These are phyloP conservation scores for Sungouiella blattae DNA, from an alignment of 805 yeast genomes.

Conservation along the genomic window DNA sequence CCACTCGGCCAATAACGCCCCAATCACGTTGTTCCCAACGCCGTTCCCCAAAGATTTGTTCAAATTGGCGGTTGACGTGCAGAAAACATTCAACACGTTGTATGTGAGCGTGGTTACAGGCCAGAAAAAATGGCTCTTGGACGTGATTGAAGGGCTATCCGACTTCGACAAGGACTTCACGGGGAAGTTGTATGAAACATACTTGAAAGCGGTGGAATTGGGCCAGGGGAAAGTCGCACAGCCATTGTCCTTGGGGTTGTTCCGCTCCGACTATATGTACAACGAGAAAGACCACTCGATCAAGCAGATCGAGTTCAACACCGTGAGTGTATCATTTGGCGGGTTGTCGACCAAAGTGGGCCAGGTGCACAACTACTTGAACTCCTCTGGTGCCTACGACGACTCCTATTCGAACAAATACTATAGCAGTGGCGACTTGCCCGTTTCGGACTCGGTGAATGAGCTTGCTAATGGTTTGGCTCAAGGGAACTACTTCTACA, in stretches of 20 bases:
- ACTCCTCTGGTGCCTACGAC: constrained; percentile 55
- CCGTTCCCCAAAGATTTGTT: constrained; percentile 74
- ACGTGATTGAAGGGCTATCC: constrained; percentile 52
- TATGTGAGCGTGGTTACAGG: constrained; percentile 66
- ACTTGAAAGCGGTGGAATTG: constrained; percentile 44
- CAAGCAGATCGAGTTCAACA: constrained; percentile 95
- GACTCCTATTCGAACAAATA: constrained; percentile 35
- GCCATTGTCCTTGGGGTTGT: constrained; percentile 73
- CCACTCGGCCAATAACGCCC: constrained; percentile 61
- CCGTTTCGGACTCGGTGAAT: constrained; percentile 62
- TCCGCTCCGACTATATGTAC: constrained; percentile 84
- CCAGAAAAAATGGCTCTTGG: constrained; percentile 56
- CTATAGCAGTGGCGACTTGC: constrained; percentile 50
- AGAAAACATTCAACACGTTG: constrained; percentile 64
- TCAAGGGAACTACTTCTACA: constrained; percentile 58
- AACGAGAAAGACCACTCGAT: constrained; percentile 46
- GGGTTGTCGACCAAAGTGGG: constrained; percentile 83
- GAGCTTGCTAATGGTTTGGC: constrained; percentile 68
- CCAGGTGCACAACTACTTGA: constrained; percentile 65
- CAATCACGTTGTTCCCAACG: constrained; percentile 87
- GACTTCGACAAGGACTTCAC: constrained; percentile 73
- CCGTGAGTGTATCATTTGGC: constrained; percentile 93
- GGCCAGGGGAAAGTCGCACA: constrained; percentile 50
- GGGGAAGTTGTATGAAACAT: constrained; percentile 65
- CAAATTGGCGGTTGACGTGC: constrained; percentile 62